Evolutionary conservation across 495 filamentous ascomycete species (phyloP).

Genomic region (Neurospora sp.): DNA sequence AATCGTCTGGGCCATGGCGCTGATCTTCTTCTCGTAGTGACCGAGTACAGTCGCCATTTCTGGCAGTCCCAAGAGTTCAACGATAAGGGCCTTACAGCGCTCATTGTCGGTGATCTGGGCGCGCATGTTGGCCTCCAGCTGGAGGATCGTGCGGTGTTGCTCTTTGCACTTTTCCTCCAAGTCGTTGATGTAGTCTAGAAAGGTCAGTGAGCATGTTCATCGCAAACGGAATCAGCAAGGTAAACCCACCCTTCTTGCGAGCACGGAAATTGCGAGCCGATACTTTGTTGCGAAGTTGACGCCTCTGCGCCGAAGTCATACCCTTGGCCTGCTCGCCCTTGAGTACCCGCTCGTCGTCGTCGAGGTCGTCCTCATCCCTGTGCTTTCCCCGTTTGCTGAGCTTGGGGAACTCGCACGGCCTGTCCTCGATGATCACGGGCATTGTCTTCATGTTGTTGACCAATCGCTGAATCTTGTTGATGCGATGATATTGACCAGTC

Average conservation of each 20-base stretch:
- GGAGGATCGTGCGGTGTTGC: neutral
- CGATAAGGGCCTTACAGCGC: neutral
- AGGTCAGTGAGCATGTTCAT: neutral
- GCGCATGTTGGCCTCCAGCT: neutral
- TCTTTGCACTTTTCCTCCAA: neutral
- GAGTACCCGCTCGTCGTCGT: conserved; percentile 88
- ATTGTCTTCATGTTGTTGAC: neutral
- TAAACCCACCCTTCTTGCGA: conserved; percentile 76
- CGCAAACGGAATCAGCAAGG: neutral
- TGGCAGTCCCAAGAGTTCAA: neutral
- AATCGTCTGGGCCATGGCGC: neutral
- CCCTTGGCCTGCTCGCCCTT: conserved; percentile 97
- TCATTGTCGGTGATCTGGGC: neutral
- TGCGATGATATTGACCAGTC: neutral
- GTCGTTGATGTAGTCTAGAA: neutral
- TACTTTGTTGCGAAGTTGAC: conserved; percentile 95
- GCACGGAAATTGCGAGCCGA: conserved; percentile 94
- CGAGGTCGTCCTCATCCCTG: conserved; percentile 88
- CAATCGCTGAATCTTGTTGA: neutral
- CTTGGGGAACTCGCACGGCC: neutral
- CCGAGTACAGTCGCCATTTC: neutral
- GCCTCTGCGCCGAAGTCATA: conserved; percentile 83
- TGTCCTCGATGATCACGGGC: neutral
- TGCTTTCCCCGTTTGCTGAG: neutral
- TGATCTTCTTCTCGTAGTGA: neutral